Evolutionary conservation across 768 basidiomycete species (phyloP), one percentile per base, ranked within the genome.

Genomic region (Flagelloscypha sp.): DNA sequence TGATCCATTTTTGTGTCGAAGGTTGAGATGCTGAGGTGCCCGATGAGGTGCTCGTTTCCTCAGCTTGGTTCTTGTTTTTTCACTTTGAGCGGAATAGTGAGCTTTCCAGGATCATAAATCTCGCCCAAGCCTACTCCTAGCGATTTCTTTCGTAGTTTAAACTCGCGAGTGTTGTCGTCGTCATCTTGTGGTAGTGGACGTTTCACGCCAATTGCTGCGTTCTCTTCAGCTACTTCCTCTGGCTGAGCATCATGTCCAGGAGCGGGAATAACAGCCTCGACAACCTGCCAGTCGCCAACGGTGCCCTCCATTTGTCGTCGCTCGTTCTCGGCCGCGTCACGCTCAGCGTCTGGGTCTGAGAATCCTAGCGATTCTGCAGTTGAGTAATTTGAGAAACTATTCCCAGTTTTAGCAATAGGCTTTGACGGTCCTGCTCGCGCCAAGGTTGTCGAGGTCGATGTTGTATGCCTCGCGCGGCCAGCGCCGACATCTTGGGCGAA

Each of bases 361-460:
- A 74, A 81, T 1, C 93, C 93, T 1, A 98, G 68, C 1, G 80
- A 84, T 31, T 74, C 80, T 0, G 94, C 82, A 0, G 89, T 90
- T 8, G 87, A 78, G 56, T 98, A 99, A 55, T 94, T 84, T 1
- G 82, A 70, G 41, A 74, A 79, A n/a, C 71, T 74, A 47, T 80
- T 76, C 1, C 76, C 65, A 8, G 77, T 68, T 50, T 74, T 79
- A 4, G 53, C 49, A 12, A 63, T 38, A 7, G 65, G 62, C 53
- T 59, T 79, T 35, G 48, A 59, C 37, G 49, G 59, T n/a, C 50
- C 53, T 17, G 47, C 53, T 34, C 49, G 63, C 27, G 51, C 54
- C 13, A 52, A 60, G 18, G 56, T 53, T 33, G 60, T 41, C n/a
- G 68, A 48, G 13, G 57, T 40, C 4, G 52, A 42, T 3, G 50